Evolutionary conservation across 176 grass and related monocot genomes (phyloP).

Genomic region (Triticum aestivum): DNA sequence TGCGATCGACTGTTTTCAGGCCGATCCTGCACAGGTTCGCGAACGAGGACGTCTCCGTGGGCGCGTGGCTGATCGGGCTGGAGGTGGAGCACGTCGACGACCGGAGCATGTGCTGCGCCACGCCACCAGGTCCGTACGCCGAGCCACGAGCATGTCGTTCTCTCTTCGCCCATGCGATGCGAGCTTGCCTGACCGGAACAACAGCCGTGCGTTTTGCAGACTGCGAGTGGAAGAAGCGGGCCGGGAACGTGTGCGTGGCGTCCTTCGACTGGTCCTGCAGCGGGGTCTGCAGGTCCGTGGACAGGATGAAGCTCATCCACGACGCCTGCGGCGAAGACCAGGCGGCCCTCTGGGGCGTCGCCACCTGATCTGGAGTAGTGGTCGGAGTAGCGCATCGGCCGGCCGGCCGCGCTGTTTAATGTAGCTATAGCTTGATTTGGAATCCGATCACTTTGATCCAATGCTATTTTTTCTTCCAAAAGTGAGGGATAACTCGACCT

Average conservation of each 20-base stretch:
- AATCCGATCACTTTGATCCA: background rate
- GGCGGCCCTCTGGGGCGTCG: slow-evolving; percentile 55
- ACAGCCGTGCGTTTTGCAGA: slow-evolving; percentile 24
- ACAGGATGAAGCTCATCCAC: slow-evolving; percentile 79
- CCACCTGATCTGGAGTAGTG: slow-evolving; percentile 11
- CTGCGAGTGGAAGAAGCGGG: slow-evolving; percentile 82
- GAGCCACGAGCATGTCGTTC: background rate
- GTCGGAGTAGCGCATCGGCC: background rate
- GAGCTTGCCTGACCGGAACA: background rate
- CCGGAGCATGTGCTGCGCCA: slow-evolving; percentile 86
- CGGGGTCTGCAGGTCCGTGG: slow-evolving; percentile 71
- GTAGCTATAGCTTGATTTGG: background rate
- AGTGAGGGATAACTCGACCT: too few relatives aligned
- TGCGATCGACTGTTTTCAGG: slow-evolving; percentile 25
- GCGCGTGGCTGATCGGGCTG: slow-evolving; percentile 81
- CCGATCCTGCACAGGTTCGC: slow-evolving; percentile 85
- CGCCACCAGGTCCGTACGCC: slow-evolving; percentile 62
- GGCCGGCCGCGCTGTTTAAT: background rate
- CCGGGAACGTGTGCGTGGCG: slow-evolving; percentile 72
- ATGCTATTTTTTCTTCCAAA: background rate
- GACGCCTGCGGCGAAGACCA: slow-evolving; percentile 70
- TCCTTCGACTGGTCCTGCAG: slow-evolving; percentile 91
- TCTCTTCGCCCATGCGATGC: background rate
- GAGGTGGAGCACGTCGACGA: slow-evolving; percentile 90
- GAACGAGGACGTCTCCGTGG: slow-evolving; percentile 85